Conservation (phyloP, 2,329 filamentous ascomycete species). For the Basipetospora sp. region DNA sequence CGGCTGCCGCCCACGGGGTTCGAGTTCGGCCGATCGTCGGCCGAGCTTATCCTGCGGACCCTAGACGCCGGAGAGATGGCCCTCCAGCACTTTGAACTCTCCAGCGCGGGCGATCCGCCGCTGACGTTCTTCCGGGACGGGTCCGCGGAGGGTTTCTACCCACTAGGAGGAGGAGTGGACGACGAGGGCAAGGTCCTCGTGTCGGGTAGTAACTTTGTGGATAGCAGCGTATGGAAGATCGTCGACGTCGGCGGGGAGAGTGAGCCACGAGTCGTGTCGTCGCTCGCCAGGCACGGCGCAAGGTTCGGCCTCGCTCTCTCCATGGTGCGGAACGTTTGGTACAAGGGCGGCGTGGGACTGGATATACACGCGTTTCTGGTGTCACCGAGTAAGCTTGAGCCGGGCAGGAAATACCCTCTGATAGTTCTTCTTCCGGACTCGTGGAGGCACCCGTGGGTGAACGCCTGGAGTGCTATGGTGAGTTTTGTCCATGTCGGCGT, state of each 20-base stretch:
- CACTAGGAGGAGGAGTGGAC: slow-evolving; percentile 13
- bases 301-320: slow-evolving; percentile 19
- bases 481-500: too few species aligned
- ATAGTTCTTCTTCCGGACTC: slow-evolving; percentile 24
- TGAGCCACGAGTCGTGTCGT: slow-evolving; percentile 1
- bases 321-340: slow-evolving; percentile 28
- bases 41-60: slow-evolving; percentile 20
- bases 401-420: slow-evolving; percentile 22
- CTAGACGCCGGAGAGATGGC: slow-evolving; percentile 18
- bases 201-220: slow-evolving; percentile 22
- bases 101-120: slow-evolving; percentile 15
- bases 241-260: slow-evolving; percentile 8
- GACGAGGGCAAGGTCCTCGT: slow-evolving; percentile 20
- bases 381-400: slow-evolving; percentile 23
- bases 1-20: slow-evolving; percentile 18
- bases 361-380: slow-evolving; percentile 26
- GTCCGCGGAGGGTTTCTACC: slow-evolving; percentile 15
- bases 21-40: slow-evolving; percentile 19
- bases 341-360: slow-evolving; percentile 21
- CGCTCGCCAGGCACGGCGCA: slow-evolving; percentile 11
- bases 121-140: slow-evolving; percentile 14
- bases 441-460: slow-evolving; percentile 33
- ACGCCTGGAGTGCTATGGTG: slow-evolving; percentile 34
- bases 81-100: slow-evolving; percentile 18
- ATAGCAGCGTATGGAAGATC: slow-evolving; percentile 24